A percentile compares a stretch with the other conserved stretches of the same genome.
Evolutionary conservation across 805 yeast species (phyloP).

Genomic region (Saccharomycopsis oosterbeekiorum): DNA sequence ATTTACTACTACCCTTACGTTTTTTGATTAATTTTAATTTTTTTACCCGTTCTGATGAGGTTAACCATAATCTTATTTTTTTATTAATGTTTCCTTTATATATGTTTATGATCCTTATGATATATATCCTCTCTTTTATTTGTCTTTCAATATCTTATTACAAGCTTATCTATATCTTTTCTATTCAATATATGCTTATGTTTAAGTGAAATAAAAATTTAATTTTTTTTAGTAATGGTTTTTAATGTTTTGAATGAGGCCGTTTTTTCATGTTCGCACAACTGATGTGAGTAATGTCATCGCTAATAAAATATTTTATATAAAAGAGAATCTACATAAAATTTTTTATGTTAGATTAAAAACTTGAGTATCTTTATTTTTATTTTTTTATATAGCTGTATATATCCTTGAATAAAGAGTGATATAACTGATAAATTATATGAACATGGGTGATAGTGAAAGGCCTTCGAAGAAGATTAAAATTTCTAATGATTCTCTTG

Average conservation of each 20-base stretch:
- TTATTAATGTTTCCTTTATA: neutral
- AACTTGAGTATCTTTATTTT: too few relatives aligned
- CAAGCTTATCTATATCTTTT: neutral
- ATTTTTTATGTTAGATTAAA: too few relatives aligned
- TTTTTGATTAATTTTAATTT: neutral
- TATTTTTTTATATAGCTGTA: too few relatives aligned
- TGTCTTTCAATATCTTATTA: neutral
- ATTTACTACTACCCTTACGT: neutral
- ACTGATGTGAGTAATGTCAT: too few relatives aligned
- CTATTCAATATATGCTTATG: neutral
- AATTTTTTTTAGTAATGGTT: neutral
- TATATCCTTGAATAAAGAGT: too few relatives aligned
- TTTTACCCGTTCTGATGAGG: neutral
- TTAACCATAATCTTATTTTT: neutral
- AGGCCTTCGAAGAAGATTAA: constrained; percentile 20
- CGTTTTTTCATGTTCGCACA: too few relatives aligned
- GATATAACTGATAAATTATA: neutral
- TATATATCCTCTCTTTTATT: neutral
- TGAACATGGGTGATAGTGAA: constrained; percentile 3
- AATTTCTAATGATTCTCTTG: constrained; percentile 19
- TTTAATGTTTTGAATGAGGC: neutral
- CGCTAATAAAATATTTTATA: too few relatives aligned
- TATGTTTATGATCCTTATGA: neutral
- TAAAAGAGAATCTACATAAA: too few relatives aligned
- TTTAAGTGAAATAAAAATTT: neutral